Evolutionary conservation across 495 filamentous ascomycete species (phyloP).

Genomic region (Copromyces sp.): DNA sequence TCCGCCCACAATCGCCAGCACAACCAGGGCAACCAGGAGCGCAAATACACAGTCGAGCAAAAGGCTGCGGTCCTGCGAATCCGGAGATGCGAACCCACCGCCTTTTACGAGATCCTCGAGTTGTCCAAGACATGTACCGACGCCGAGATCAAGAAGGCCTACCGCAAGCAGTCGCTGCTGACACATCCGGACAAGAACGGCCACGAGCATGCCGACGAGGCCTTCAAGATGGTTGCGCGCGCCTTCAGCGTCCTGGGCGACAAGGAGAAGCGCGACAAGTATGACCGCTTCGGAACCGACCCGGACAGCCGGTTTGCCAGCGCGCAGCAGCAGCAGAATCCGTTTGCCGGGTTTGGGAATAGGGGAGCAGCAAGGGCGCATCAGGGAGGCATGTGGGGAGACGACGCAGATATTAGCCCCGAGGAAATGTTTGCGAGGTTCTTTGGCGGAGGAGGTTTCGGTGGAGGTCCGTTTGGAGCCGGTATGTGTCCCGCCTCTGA

Average conservation of each 20-base stretch:
- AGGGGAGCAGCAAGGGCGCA: conserved; percentile 31
- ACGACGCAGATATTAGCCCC: conserved; percentile 78
- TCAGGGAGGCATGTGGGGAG: conserved; percentile 51
- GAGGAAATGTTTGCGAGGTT: conserved; percentile 96
- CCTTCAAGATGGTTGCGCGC: conserved; percentile 93
- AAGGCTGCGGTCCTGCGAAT: conserved; percentile 83
- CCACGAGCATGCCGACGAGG: conserved; percentile 92
- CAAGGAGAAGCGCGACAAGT: conserved; percentile 79
- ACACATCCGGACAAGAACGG: conserved; percentile 98
- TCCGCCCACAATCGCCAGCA: conserved; percentile 68
- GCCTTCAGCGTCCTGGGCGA: conserved; percentile 93
- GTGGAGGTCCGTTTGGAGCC: conserved; percentile 47
- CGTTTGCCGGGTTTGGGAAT: conserved; percentile 65
- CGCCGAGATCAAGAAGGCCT: conserved; percentile 85
- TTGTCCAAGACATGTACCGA: conserved; percentile 56
- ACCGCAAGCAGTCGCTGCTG: conserved; percentile 76
- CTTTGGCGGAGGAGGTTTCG: conserved; percentile 72
- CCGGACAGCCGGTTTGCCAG: conserved; percentile 76
- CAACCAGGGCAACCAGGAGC: conserved; percentile 87
- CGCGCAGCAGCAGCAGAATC: conserved; percentile 43
- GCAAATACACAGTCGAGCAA: conserved; percentile 81
- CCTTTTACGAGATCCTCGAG: conserved; percentile 82
- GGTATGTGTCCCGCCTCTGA: conserved; percentile 2
- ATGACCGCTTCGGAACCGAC: conserved; percentile 80
- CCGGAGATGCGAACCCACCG: conserved; percentile 68